Conservation (phyloP, 2,329 filamentous ascomycete genomes). For the Raffaelea deltoideospora region DNA sequence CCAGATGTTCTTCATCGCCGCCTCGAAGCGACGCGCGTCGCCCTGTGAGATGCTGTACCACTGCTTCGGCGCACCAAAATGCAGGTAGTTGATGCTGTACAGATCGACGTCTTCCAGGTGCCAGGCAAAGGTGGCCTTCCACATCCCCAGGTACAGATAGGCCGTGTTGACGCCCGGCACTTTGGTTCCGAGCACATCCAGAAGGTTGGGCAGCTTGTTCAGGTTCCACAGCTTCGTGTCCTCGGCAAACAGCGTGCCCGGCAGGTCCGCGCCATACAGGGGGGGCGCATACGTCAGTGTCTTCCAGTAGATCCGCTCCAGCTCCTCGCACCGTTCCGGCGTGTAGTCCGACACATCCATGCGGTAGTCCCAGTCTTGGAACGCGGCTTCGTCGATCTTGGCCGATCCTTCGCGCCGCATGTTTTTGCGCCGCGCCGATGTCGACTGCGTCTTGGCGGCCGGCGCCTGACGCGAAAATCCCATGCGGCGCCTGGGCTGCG, state of each 20-base stretch:
- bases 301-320: constrained; percentile 95
- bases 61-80: constrained; percentile 96
- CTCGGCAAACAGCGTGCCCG: constrained; percentile 86
- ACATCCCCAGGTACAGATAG: constrained; percentile 97
- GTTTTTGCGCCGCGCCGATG: constrained; percentile 75
- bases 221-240: constrained; percentile 79
- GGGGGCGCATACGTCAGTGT: constrained; percentile 89
- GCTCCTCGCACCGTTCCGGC: constrained; percentile 78
- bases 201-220: constrained; percentile 80
- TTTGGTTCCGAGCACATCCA: constrained; percentile 88
- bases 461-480: constrained; percentile 30
- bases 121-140: constrained; percentile 99
- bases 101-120: constrained; percentile 96
- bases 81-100: constrained; percentile 99
- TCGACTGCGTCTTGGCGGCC: constrained; percentile 56
- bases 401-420: constrained; percentile 65
- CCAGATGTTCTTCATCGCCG: constrained; percentile 92
- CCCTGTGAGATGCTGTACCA: constrained; percentile 99
- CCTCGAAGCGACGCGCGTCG: constrained; percentile 83
- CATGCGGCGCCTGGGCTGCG: constrained; percentile 25
- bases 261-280: constrained; percentile 92
- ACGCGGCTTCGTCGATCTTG: constrained; percentile 76
- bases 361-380: constrained; percentile 80
- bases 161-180: constrained; percentile 96
- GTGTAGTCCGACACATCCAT: constrained; percentile 83